Evolutionary conservation across 768 basidiomycete genomes (phyloP), one percentile per base, ranked within the genome.

Genomic region (Myochromella boudieri): DNA sequence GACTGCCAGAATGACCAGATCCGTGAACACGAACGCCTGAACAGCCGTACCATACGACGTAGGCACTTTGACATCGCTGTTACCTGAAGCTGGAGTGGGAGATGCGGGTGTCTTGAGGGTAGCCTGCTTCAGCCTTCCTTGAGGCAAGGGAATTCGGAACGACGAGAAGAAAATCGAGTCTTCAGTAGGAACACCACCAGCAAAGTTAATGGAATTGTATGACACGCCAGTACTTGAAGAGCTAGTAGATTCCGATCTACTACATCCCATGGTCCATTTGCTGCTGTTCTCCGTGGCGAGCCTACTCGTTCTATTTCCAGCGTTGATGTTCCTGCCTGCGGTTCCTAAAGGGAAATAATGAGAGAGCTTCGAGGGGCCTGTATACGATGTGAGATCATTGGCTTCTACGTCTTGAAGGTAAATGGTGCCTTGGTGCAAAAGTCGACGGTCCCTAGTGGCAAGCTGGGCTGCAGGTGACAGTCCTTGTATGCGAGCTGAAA

Each of bases 391-490:
- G 14, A 31, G 32, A 32, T 47, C 48, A 40, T 56, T 64, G 6
- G 44, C 52, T 42, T 59, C 69, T n/a, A 64, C 64, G 34, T 69
- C 59, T 4, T 82, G 67, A 8, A 77, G 69, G 7, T 69, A 24
- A 6, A 92, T 66, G 2, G 71, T 62, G 14, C 90, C 91, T 52
- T 85, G 82, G 46, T 78, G 76, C 29, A 94, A 68, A 10, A 95
- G 70, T 31, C 84, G 70, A n/a, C 94, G 77, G 48, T 89, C 89
- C 32, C 91, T 74, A 22, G 71, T 73, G 1, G 86, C 84, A 1
- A 95, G 72, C 18, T 71, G 76, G 1, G 71, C 66, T 1, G 71
- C 59, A 1, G 75, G 63, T 1, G 82, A 75, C 3, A 89, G 60
- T 1, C 86, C 86, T 18, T 76, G 69, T 50, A 95, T 79, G 0